Base-by-base conservation (phyloP, 495 filamentous ascomycete genomes). In the Venustampulla echinocandica region DNA sequence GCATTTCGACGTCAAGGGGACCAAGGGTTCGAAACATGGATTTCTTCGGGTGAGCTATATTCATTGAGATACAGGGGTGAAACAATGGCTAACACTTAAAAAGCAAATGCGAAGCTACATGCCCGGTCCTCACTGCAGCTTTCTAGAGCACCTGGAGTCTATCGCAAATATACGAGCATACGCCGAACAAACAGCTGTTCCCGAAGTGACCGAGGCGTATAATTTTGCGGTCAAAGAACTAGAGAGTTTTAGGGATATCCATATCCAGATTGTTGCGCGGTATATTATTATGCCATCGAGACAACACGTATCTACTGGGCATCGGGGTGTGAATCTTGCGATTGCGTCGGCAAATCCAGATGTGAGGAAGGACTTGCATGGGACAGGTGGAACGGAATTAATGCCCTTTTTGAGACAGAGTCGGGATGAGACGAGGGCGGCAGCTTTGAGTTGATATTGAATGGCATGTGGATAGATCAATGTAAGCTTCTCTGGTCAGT, bases 81-180 rank as follows among this genome's bases (percentile, higher is more conserved):
- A n/a, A n/a, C n/a, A n/a, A n/a, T n/a, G n/a, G n/a, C n/a, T 35
- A 17, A 35, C 14, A 20, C 2, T 25, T 35, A 40, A 42, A 24
- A 13, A 57, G 46, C 54, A 61, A 39, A 60, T 64, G 55, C 46
- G 56, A 19, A 49, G 39, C n/a, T 60, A 60, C 34, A 64, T 64
- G 61, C 61, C 61, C 4, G 49, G 56, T 6, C 32, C 46, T n/a
- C 61, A 64, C 45, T 43, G 47, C 4, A 18, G 20, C 15, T 64
- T 64, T 32, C 50, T 64, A 1, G 14, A 59, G 15, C 23, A 48
- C 18, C 30, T 63, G 5, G 50, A 52, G 30, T 13, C 14, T 1
- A 30, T 44, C n/a, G 22, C 52, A 5, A 56, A 48, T 22, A 56
- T 61, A n/a, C 42, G 45, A 21, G 42, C 52, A 1, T 55, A 50